Conservation (phyloP, 352 stramenopile genomes). For the Globisporangium cederbergense region DNA sequence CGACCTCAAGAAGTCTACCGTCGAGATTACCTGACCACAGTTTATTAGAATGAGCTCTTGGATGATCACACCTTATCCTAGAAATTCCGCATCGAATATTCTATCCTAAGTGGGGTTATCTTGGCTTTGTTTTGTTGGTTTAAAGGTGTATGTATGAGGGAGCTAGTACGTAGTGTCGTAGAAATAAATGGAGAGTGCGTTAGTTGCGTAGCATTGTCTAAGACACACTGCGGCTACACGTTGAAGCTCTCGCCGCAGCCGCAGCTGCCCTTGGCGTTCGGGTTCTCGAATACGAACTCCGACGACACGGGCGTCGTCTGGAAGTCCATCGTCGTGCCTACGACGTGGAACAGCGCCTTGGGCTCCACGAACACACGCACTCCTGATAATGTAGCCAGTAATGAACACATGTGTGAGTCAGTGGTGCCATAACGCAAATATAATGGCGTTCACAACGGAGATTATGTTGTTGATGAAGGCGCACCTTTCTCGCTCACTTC, state of each 20-base stretch:
- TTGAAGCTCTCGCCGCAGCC: constrained; percentile 99
- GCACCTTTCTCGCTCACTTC: constrained; percentile 89
- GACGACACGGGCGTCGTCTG: constrained; percentile 95
- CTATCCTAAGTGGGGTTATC: neutral
- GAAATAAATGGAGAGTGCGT: constrained; percentile 10
- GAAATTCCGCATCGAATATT: neutral
- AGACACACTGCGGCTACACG: constrained; percentile 65
- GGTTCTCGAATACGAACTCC: constrained; percentile 99
- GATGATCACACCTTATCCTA: neutral
- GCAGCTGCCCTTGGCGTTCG: constrained; percentile 99
- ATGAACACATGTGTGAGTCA: no score
- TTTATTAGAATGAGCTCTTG: neutral
- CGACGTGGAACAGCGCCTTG: constrained; percentile 98
- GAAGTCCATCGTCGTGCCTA: constrained; percentile 99
- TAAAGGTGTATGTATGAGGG: neutral
- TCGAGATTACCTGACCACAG: constrained; percentile 48
- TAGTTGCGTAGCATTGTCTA: neutral
- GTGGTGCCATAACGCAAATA: no score
- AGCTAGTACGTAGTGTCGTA: neutral
- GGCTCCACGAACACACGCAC: constrained; percentile 98
- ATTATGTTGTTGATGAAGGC: neutral
- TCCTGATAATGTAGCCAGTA: constrained; percentile 30
- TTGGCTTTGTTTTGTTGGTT: neutral
- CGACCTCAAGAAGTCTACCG: constrained; percentile 65
- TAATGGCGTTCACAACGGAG: no score